Percentiles rank a stretch among this genome's conserved stretches.
Conservation (phyloP, 768 basidiomycete species). For the Suillus lakei region DNA sequence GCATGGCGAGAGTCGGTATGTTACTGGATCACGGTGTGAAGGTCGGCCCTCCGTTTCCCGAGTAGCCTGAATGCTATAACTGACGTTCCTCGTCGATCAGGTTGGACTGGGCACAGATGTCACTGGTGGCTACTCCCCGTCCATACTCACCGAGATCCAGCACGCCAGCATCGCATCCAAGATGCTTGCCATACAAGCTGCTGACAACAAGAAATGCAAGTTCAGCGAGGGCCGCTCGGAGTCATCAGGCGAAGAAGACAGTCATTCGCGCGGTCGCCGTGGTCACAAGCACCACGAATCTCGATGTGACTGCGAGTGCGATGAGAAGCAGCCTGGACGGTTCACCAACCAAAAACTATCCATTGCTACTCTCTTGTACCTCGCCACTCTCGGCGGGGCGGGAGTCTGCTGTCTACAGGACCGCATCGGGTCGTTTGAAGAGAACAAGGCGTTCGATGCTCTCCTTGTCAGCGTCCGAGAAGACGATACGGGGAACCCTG, state of each 20-base stretch:
- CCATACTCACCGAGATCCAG: constrained; percentile 77
- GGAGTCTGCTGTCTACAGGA: constrained; percentile 73
- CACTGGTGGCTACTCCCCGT: constrained; percentile 84
- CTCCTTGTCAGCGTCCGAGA: constrained; percentile 66
- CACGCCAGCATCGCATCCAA: constrained; percentile 84
- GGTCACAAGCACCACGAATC: constrained; percentile 12
- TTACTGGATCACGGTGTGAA: constrained; percentile 88
- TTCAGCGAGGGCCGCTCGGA: constrained; percentile 1
- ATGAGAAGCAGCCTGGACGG: constrained; percentile 1
- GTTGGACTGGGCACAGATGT: constrained; percentile 96
- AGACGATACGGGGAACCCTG: constrained; percentile 56
- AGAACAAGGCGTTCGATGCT: constrained; percentile 92
- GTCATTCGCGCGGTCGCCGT: constrained; percentile 1
- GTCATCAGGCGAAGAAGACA: constrained; percentile 3
- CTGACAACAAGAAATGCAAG: constrained; percentile 17
- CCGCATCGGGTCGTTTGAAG: constrained; percentile 74
- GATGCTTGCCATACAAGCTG: constrained; percentile 58
- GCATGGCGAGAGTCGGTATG: constrained; percentile 77
- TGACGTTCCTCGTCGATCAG: constrained; percentile 41
- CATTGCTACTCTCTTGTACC: constrained; percentile 78
- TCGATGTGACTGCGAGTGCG: not conserved
- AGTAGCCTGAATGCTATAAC: constrained; percentile 12
- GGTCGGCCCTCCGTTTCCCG: constrained; percentile 44
- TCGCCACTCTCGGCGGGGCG: constrained; percentile 93
- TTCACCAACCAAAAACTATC: constrained; percentile 70